phyloP scores from a whole-genome alignment of 345 rosid species.

The Sisymbrium altissimum region DNA sequence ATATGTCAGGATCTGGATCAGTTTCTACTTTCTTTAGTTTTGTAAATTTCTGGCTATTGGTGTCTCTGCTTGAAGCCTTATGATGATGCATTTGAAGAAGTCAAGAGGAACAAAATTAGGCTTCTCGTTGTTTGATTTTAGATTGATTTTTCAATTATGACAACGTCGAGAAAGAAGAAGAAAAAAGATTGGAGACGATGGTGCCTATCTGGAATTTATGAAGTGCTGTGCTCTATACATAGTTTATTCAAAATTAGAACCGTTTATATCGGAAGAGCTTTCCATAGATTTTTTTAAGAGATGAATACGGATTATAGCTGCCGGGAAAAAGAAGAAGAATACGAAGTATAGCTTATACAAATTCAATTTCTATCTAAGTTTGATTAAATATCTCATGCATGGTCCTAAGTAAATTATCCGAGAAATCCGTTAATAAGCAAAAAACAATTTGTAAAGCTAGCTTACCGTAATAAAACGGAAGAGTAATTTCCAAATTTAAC shows the following conservation, averaged over 20 bases:
- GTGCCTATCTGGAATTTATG: background rate
- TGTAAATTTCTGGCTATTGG: slow-evolving; percentile 36
- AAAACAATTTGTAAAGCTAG: too few relatives aligned
- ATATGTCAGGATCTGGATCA: slow-evolving; percentile 17
- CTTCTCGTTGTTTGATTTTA: background rate
- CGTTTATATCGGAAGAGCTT: slow-evolving; percentile 14
- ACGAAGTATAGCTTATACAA: background rate
- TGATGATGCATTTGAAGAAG: slow-evolving; percentile 23
- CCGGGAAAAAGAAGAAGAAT: background rate
- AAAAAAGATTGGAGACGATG: slow-evolving; percentile 15
- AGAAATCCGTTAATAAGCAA: too few relatives aligned
- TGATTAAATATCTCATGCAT: background rate
- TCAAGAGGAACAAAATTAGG: background rate
- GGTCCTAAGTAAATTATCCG: background rate
- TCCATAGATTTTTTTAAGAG: background rate
- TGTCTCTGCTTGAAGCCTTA: slow-evolving; percentile 26
- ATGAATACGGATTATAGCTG: background rate
- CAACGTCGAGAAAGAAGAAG: background rate
- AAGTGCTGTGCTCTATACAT: slow-evolving; percentile 1
- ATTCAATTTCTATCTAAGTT: background rate
- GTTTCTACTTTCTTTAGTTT: slow-evolving; percentile 33
- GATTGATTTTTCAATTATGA: background rate
- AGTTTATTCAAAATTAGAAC: slow-evolving; percentile 11
- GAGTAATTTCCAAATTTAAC: too few relatives aligned
- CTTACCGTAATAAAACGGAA: too few relatives aligned